phyloP scores from a whole-genome alignment of 2,329 filamentous ascomycete species.

The Metarhizium humberi region DNA sequence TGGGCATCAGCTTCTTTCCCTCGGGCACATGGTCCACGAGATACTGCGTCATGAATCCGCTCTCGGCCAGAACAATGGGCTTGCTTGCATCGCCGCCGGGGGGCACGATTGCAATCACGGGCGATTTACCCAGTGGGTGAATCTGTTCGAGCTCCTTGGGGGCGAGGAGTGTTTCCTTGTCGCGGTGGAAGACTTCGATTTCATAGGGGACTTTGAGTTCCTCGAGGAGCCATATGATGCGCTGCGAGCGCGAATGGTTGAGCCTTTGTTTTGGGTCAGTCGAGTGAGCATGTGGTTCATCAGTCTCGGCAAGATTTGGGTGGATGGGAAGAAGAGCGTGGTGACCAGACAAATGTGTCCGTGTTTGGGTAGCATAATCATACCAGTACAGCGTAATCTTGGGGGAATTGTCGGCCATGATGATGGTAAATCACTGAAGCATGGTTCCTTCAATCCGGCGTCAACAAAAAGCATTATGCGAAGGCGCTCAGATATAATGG shows the following conservation, averaged over 20 bases:
- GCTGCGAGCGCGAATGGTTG: conserved; percentile 71
- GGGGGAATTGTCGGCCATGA: conserved; percentile 24
- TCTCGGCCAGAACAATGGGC: conserved; percentile 66
- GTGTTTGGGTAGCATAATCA: background rate
- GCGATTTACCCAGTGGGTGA: conserved; percentile 82
- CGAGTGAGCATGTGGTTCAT: background rate
- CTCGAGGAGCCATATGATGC: conserved; percentile 78
- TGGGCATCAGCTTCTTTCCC: conserved; percentile 39
- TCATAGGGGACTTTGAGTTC: conserved; percentile 74
- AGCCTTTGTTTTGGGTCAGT: conserved; percentile 48
- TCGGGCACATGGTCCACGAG: conserved; percentile 55
- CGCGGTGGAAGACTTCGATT: conserved; percentile 68
- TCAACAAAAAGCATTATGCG: background rate
- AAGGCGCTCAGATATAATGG: background rate
- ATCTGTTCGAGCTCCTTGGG: conserved; percentile 67
- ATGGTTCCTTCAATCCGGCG: no score
- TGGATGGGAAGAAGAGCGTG: background rate
- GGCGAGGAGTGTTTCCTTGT: conserved; percentile 52
- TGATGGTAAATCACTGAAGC: background rate
- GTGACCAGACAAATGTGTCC: no score
- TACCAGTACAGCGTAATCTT: conserved; percentile 60
- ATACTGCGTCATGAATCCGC: conserved; percentile 73
- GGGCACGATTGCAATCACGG: conserved; percentile 58
- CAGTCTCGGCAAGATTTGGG: background rate
- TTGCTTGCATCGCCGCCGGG: conserved; percentile 22